A percentile compares a stretch with the other conserved stretches of the same genome.
These are phyloP conservation scores for Rhododendron griersonianum DNA, from an alignment of 148 eudicot species.

Conservation along the genomic window DNA sequence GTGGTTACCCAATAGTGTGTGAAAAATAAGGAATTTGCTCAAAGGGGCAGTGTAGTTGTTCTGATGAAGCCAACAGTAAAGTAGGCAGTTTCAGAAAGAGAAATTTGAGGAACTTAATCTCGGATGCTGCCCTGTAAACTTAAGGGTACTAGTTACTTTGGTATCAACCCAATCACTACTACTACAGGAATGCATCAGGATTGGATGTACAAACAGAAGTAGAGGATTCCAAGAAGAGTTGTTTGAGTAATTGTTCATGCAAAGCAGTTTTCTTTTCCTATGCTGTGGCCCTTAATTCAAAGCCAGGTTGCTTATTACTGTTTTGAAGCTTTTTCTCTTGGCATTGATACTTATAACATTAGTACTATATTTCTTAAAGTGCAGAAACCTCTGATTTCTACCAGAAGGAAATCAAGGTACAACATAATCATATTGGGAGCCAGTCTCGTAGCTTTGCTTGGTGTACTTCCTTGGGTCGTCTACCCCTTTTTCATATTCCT, in stretches of 20 bases:
- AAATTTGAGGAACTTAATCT: slow-evolving; percentile 14
- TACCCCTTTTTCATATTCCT: background rate
- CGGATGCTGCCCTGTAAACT: slow-evolving; percentile 24
- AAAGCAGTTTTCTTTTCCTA: slow-evolving; percentile 21
- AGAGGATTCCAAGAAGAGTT: slow-evolving; percentile 21
- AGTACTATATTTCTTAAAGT: slow-evolving; percentile 2
- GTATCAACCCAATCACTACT: background rate
- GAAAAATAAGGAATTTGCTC: slow-evolving; percentile 26
- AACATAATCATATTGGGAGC: background rate
- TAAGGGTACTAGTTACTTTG: slow-evolving; percentile 9
- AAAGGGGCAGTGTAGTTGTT: slow-evolving; percentile 24
- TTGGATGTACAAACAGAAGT: background rate
- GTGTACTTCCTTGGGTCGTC: background rate
- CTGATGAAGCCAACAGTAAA: background rate
- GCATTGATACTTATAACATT: background rate
- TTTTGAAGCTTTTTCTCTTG: slow-evolving; percentile 18
- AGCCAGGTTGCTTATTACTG: slow-evolving; percentile 18
- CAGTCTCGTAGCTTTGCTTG: slow-evolving; percentile 1
- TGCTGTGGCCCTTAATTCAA: background rate
- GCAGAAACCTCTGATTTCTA: background rate
- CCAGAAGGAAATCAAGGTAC: background rate
- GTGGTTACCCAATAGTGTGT: slow-evolving; percentile 28
- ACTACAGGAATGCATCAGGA: background rate
- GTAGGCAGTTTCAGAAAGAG: slow-evolving; percentile 10
- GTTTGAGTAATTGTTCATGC: slow-evolving; percentile 25